Conservation (phyloP, 306 rosid species). For the Alnus glutinosa region DNA sequence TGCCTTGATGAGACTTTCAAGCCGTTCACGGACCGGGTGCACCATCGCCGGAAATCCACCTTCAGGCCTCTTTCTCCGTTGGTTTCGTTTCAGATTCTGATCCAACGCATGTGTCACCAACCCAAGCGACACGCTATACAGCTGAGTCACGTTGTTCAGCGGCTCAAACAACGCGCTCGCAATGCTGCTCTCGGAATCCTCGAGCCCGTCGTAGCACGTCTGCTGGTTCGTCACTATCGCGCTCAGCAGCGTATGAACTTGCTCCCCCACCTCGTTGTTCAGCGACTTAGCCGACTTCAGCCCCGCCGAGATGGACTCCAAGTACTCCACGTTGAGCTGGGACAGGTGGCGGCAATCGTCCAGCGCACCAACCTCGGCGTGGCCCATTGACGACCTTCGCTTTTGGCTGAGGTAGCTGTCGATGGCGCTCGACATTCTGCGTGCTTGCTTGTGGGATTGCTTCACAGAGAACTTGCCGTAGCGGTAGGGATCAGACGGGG, state of each 20-base stretch:
- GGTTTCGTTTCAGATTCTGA: slow-evolving; percentile 32
- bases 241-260: slow-evolving; percentile 51
- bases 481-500: slow-evolving; percentile 65
- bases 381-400: slow-evolving; percentile 22
- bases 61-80: slow-evolving; percentile 19
- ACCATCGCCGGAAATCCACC: background rate
- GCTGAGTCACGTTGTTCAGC: slow-evolving; percentile 34
- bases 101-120: slow-evolving; percentile 51
- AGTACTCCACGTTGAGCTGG: slow-evolving; percentile 53
- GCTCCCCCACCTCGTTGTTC: slow-evolving; percentile 42
- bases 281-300: slow-evolving; percentile 17
- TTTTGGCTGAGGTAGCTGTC: slow-evolving; percentile 28
- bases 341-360: slow-evolving; percentile 63
- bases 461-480: slow-evolving; percentile 65
- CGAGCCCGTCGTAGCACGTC: slow-evolving; percentile 72
- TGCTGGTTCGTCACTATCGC: slow-evolving; percentile 80
- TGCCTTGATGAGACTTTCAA: slow-evolving; percentile 64
- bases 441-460: slow-evolving; percentile 59
- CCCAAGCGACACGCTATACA: slow-evolving; percentile 75
- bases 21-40: slow-evolving; percentile 45
- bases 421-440: slow-evolving; percentile 37
- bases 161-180: slow-evolving; percentile 40
- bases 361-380: slow-evolving; percentile 41
- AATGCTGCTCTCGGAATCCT: slow-evolving; percentile 40
- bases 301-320: slow-evolving; percentile 36